Evolutionary conservation across 108 stramenopile species (phyloP), one percentile per base, ranked within the genome.

Genomic region (Cyclotella atomus): DNA sequence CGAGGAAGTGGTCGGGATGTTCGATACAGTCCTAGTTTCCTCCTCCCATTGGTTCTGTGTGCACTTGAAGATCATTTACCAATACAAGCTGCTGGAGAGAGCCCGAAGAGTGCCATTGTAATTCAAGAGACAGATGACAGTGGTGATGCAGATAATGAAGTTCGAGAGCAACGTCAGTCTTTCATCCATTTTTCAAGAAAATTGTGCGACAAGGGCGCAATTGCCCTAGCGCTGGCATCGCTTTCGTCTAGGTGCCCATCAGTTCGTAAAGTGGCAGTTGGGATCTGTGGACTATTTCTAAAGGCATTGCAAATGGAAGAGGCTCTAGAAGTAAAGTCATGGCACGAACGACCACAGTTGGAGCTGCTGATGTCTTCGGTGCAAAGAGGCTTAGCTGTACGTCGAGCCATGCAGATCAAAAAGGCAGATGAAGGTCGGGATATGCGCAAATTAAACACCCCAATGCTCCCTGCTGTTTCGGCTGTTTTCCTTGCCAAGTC

Each of bases 281-380:
- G 83, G 0, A 80, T 88, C 35, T 76, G 90, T 44, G 81, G 84
- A 24, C 46, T 85, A n/a, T 85, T 92, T 41, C 47, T 85, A 17
- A 59, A 70, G 35, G 81, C 81, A 44, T 70, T 87, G n/a, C 65
- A 83, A 53, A 84, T 85, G 56, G 56, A 79, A 46, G 84, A 89
- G 47, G 83, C 94, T 20, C 76, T 65, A 1, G 68, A 62, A 44
- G 53, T 87, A 2, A 71, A 85, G 21, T 73, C 80, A 17, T 95
- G 94, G 94, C 76, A 87, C 45, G 84, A 87, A 62, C 81, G 94
- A 25, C 89, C 91, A 12, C 94, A 95, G 61, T 55, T 91, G 23
- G 86, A 66, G 32, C 89, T 95, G 90, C n/a, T 92, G 10, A 68
- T 95, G 70, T 80, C 90, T 62, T 89, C 91, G 12, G 55, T 91